phyloP scores from a whole-genome alignment of 2,329 filamentous ascomycete genomes.

The Cytospora piceicola region DNA sequence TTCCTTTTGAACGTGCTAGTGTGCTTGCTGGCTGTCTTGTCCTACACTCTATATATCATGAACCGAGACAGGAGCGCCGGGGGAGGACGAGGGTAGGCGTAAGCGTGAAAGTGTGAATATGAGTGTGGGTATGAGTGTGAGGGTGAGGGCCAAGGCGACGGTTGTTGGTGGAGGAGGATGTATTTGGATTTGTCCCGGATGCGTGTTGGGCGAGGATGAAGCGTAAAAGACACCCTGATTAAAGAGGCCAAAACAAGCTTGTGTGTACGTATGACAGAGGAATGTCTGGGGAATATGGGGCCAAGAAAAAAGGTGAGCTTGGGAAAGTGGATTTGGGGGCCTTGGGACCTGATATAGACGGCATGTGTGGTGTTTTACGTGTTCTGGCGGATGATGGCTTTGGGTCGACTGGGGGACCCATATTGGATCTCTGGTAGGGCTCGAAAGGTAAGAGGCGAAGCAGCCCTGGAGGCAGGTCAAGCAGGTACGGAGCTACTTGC shows the following conservation, averaged over 20 bases:
- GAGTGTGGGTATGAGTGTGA: background rate
- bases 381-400: constrained; percentile 24
- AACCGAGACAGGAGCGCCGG: background rate
- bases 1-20: background rate
- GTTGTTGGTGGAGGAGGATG: constrained; percentile 8
- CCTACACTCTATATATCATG: constrained; percentile 6
- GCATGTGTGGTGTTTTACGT: constrained; percentile 28
- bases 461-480: too few species aligned
- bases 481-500: background rate
- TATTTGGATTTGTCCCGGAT: background rate
- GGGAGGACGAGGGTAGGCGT: background rate
- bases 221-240: background rate
- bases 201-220: constrained; percentile 9
- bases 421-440: constrained; percentile 27
- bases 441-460: constrained; percentile 18
- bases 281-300: constrained; percentile 23
- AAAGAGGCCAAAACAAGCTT: background rate
- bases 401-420: constrained; percentile 24
- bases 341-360: constrained; percentile 28
- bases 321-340: constrained; percentile 25
- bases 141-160: background rate
- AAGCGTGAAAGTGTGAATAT: background rate
- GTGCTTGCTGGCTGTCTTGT: background rate
- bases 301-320: constrained; percentile 16
- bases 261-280: constrained; percentile 10